phyloP scores from a whole-genome alignment of 2,329 filamentous ascomycete species.

The Berkeleyomyces basicola region DNA sequence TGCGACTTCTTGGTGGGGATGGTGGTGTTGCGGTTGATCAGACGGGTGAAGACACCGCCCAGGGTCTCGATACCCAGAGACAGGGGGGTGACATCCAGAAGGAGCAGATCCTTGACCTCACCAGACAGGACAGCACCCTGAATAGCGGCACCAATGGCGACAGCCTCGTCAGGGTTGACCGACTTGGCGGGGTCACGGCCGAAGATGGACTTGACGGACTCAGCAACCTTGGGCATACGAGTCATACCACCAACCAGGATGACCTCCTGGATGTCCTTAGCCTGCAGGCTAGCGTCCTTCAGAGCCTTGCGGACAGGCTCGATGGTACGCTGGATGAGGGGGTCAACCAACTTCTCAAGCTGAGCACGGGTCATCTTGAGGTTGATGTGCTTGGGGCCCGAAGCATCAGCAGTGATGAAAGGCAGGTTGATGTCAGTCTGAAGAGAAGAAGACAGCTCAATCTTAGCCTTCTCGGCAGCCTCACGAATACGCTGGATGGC shows the following conservation, averaged over 20 bases:
- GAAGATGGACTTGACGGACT: conserved; percentile 94
- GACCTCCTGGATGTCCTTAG: conserved; percentile 93
- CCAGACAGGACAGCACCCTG: conserved; percentile 93
- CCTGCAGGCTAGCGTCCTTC: conserved; percentile 81
- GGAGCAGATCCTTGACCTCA: conserved; percentile 88
- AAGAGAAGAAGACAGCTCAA: conserved; percentile 85
- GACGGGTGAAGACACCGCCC: conserved; percentile 89
- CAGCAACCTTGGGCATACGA: conserved; percentile 95
- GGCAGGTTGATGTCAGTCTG: conserved; percentile 97
- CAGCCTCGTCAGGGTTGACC: conserved; percentile 95
- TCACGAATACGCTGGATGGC: conserved; percentile 98
- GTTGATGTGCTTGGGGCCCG: conserved; percentile 97
- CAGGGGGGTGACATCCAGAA: conserved; percentile 88
- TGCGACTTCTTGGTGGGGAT: conserved; percentile 99
- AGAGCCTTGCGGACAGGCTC: conserved; percentile 92
- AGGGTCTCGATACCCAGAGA: conserved; percentile 98
- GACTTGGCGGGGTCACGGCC: conserved; percentile 94
- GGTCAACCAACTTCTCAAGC: conserved; percentile 84
- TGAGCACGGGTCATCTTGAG: conserved; percentile 81
- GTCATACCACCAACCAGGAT: conserved; percentile 99
- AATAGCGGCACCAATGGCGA: conserved; percentile 91
- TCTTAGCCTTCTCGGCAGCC: conserved; percentile 98
- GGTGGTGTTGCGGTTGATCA: conserved; percentile 98
- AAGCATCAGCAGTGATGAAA: conserved; percentile 93
- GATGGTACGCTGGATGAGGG: conserved; percentile 69